Evolutionary conservation across 371 early-diverging fungal species (phyloP).

Genomic region (Apophysomyces elegans): DNA sequence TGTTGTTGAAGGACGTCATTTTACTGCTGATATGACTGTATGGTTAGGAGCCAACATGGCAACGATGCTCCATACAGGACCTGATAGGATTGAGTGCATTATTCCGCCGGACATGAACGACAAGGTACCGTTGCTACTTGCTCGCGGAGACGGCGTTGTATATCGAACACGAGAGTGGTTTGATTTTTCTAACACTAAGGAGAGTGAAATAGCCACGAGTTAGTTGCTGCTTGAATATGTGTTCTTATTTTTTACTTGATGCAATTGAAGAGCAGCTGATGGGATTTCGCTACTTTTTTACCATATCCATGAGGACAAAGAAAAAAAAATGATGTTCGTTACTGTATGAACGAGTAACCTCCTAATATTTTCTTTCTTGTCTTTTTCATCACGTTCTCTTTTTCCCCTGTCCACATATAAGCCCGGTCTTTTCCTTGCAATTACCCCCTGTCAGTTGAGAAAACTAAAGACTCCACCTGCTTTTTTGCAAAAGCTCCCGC

Average conservation of each 20-base stretch:
- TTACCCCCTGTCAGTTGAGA: slow-evolving; percentile 11
- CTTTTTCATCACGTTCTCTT: slow-evolving; percentile 7
- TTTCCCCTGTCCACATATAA: slow-evolving; percentile 5
- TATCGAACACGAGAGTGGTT: slow-evolving; percentile 51
- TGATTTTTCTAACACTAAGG: slow-evolving; percentile 6
- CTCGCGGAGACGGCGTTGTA: slow-evolving; percentile 68
- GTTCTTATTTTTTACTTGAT: slow-evolving; percentile 2
- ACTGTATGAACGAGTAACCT: slow-evolving; percentile 7
- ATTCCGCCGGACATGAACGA: slow-evolving; percentile 18
- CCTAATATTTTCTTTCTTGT: not conserved
- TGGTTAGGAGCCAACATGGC: slow-evolving; percentile 5
- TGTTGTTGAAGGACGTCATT: slow-evolving; percentile 1
- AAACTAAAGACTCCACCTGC: slow-evolving; percentile 10
- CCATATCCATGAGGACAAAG: slow-evolving; percentile 7
- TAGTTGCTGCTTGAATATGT: slow-evolving; percentile 4
- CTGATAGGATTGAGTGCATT: slow-evolving; percentile 6
- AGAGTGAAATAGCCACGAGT: slow-evolving; percentile 11
- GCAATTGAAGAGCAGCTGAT: slow-evolving; percentile 9
- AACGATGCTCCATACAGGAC: slow-evolving; percentile 1
- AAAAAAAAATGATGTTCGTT: slow-evolving; percentile 9
- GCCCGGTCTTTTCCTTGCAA: slow-evolving; percentile 10
- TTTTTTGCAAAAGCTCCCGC: not conserved
- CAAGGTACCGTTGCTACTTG: slow-evolving; percentile 62
- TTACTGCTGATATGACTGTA: not conserved
- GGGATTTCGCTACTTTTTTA: slow-evolving; percentile 8